A percentile compares a stretch with the other conserved stretches of the same genome.
These are phyloP conservation scores for Fusarium sp. DNA, from an alignment of 2,329 filamentous ascomycete genomes.

Conservation along the genomic window DNA sequence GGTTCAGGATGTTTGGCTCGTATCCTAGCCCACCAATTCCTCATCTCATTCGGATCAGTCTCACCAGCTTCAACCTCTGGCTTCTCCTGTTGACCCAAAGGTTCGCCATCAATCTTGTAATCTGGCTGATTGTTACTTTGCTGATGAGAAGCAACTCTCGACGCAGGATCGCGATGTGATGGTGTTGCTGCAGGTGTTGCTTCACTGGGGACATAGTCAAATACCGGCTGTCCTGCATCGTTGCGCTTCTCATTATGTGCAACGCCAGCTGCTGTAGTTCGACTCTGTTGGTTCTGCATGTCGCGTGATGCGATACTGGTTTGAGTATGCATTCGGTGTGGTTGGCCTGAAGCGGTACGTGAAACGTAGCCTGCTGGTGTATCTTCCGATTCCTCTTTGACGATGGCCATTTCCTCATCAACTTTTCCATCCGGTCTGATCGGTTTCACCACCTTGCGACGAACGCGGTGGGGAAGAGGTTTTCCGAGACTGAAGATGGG, in stretches of 20 bases:
- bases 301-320: not conserved
- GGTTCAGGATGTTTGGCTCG: conserved; percentile 39
- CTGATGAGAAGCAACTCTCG: not conserved
- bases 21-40: conserved; percentile 42
- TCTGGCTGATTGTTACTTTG: conserved; percentile 9
- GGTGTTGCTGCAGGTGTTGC: not conserved
- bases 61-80: conserved; percentile 25
- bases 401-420: conserved; percentile 24
- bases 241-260: conserved; percentile 19
- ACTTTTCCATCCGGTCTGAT: not conserved
- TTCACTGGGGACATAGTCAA: conserved; percentile 14
- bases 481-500: conserved; percentile 38
- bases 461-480: conserved; percentile 32
- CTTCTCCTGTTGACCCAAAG: conserved; percentile 28
- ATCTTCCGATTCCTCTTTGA: not conserved
- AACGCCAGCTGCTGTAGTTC: conserved; percentile 11
- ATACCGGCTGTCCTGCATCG: conserved; percentile 22
- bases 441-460: conserved; percentile 15
- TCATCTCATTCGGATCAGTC: conserved; percentile 26
- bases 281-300: conserved; percentile 12
- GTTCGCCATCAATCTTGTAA: conserved; percentile 32
- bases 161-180: not conserved
- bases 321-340: conserved; percentile 1
- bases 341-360: conserved; percentile 2
- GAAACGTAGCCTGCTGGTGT: not conserved